Conservation (phyloP, 768 basidiomycete species). For the Leucosporidium scottii region DNA sequence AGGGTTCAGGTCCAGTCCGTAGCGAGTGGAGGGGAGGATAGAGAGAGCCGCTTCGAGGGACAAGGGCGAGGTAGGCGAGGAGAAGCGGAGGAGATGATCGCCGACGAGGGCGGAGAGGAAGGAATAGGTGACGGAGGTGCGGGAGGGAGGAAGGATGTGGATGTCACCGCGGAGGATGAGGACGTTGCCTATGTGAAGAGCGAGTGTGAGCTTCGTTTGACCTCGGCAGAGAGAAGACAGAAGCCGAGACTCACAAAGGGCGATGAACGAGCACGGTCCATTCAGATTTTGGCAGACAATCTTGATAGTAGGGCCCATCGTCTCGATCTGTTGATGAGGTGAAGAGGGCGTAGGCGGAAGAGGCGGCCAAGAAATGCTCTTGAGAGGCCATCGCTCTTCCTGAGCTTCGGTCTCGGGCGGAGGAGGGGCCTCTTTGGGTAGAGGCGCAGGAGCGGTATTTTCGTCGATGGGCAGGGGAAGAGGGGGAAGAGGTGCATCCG, state of each 20-base stretch:
- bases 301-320: slow-evolving; percentile 10
- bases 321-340: not conserved
- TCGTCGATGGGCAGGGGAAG: too few species aligned
- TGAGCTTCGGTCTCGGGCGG: not conserved
- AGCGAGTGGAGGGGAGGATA: slow-evolving; percentile 68
- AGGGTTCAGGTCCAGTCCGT: slow-evolving; percentile 85
- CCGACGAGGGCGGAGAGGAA: slow-evolving; percentile 75
- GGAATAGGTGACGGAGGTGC: slow-evolving; percentile 71
- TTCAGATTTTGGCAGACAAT: slow-evolving; percentile 42
- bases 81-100: slow-evolving; percentile 58
- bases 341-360: not conserved
- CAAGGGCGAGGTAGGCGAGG: slow-evolving; percentile 36
- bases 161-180: slow-evolving; percentile 79
- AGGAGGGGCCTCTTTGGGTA: too few species aligned
- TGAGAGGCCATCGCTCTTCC: not conserved
- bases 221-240: slow-evolving; percentile 1
- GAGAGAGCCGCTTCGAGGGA: slow-evolving; percentile 61
- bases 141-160: slow-evolving; percentile 53
- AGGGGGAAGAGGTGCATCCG: too few species aligned
- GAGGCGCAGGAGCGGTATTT: too few species aligned
- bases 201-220: not conserved
- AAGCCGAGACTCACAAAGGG: slow-evolving; percentile 58
- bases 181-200: slow-evolving; percentile 61
- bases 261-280: slow-evolving; percentile 82
- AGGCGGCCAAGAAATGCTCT: not conserved